Conservation (phyloP, 805 yeast genomes). For the Candida pseudofarinosa region DNA sequence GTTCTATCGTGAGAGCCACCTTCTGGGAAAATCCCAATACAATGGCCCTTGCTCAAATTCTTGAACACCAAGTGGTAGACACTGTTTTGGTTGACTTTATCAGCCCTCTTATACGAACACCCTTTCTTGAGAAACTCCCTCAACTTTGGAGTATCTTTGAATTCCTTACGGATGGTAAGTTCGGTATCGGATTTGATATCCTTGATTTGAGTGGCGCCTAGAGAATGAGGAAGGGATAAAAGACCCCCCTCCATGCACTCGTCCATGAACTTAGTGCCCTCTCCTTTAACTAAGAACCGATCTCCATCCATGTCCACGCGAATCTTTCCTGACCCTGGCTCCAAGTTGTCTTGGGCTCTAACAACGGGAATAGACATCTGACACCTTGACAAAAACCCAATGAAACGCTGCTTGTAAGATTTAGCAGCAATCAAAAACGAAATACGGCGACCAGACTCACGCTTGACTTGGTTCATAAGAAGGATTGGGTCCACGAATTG, state of each 20-base stretch:
- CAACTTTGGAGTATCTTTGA: slow-evolving; percentile 48
- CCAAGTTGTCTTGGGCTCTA: slow-evolving; percentile 85
- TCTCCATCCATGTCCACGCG: slow-evolving; percentile 48
- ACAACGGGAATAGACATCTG: slow-evolving; percentile 87
- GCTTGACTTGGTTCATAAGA: slow-evolving; percentile 74
- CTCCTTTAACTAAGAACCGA: slow-evolving; percentile 56
- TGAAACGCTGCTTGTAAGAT: slow-evolving; percentile 59
- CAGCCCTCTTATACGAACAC: slow-evolving; percentile 65
- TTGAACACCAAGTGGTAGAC: slow-evolving; percentile 84
- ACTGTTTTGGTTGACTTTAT: slow-evolving; percentile 76
- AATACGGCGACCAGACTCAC: slow-evolving; percentile 61
- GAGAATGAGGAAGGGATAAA: slow-evolving; percentile 69
- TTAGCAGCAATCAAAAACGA: slow-evolving; percentile 83
- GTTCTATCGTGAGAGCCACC: slow-evolving; percentile 98
- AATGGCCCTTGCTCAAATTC: slow-evolving; percentile 74
- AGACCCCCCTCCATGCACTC: slow-evolving; percentile 66
- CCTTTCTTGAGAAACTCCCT: slow-evolving; percentile 45
- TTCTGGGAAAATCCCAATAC: slow-evolving; percentile 94
- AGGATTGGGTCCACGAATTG: slow-evolving; percentile 83
- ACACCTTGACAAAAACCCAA: slow-evolving; percentile 73
- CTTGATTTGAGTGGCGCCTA: slow-evolving; percentile 71
- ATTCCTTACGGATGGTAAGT: slow-evolving; percentile 63
- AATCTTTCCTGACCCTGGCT: slow-evolving; percentile 63
- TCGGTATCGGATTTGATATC: slow-evolving; percentile 71
- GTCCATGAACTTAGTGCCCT: slow-evolving; percentile 59